Conservation (phyloP, 148 eudicot genomes). For the Diospyros lotus region DNA sequence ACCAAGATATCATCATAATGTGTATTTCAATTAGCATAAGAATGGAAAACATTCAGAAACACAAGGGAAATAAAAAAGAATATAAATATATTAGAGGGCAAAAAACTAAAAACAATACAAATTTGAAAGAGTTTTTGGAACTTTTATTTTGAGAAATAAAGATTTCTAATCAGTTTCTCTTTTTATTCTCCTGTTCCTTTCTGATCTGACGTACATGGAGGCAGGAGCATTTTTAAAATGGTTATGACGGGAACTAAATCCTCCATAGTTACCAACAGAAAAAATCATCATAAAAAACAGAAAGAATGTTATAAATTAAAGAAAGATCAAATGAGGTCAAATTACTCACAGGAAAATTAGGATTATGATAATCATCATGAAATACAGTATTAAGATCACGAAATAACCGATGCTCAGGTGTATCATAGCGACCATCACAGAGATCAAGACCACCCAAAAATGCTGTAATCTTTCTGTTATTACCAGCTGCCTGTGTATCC, state of each 20-base stretch:
- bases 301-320: slow-evolving; percentile 1
- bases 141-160: no score
- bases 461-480: slow-evolving; percentile 81
- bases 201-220: background rate
- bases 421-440: slow-evolving; percentile 56
- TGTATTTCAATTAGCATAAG: no score
- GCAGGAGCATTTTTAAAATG: background rate
- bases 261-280: background rate
- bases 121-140: no score
- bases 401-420: slow-evolving; percentile 90
- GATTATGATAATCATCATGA: slow-evolving; percentile 79
- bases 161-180: no score
- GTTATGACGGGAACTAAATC: background rate
- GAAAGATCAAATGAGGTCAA: slow-evolving; percentile 4
- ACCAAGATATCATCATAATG: no score
- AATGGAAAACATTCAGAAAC: no score
- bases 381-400: slow-evolving; percentile 76
- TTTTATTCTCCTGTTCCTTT: background rate
- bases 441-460: slow-evolving; percentile 69
- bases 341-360: slow-evolving; percentile 79
- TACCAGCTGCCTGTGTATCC: slow-evolving; percentile 88
- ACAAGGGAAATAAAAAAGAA: no score
- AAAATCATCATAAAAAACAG: background rate
- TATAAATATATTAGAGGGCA: no score
- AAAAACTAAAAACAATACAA: no score